These are phyloP conservation scores for Schizothecium vesticola DNA, from an alignment of 495 filamentous ascomycete genomes.

Conservation along the genomic window DNA sequence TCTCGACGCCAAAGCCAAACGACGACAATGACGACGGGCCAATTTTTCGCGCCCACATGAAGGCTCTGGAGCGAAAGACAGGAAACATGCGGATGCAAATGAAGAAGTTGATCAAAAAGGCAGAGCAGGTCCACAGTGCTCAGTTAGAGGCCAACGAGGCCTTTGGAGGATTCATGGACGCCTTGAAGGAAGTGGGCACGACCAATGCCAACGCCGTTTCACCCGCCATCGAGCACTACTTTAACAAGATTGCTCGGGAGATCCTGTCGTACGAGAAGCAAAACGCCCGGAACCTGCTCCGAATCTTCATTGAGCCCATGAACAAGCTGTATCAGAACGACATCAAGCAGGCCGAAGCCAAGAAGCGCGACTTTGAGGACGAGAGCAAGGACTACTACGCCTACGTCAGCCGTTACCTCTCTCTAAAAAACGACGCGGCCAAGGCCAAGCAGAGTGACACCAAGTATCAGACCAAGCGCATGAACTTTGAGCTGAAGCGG, in stretches of 20 bases:
- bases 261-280: slow-evolving; percentile 82
- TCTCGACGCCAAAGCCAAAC: slow-evolving; percentile 76
- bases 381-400: slow-evolving; percentile 97
- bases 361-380: slow-evolving; percentile 97
- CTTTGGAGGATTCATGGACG: slow-evolving; percentile 75
- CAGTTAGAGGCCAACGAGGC: slow-evolving; percentile 82
- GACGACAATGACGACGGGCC: slow-evolving; percentile 96
- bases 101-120: slow-evolving; percentile 91
- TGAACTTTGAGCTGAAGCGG: slow-evolving; percentile 91
- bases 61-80: slow-evolving; percentile 92
- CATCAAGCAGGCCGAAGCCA: slow-evolving; percentile 95
- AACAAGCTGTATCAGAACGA: slow-evolving; percentile 87
- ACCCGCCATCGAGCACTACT: slow-evolving; percentile 95
- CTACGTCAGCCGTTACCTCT: slow-evolving; percentile 89
- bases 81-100: slow-evolving; percentile 88
- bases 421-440: slow-evolving; percentile 87
- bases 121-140: slow-evolving; percentile 75
- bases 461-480: slow-evolving; percentile 91
- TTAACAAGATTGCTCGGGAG: slow-evolving; percentile 90
- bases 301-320: slow-evolving; percentile 89
- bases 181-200: slow-evolving; percentile 77
- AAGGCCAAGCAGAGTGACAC: slow-evolving; percentile 98
- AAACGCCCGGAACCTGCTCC: slow-evolving; percentile 79
- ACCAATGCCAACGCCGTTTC: slow-evolving; percentile 94
- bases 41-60: slow-evolving; percentile 94